Percentiles rank a stretch among this genome's conserved stretches.
Conservation (phyloP, 2,329 filamentous ascomycete species). For the Penicillium sp. region DNA sequence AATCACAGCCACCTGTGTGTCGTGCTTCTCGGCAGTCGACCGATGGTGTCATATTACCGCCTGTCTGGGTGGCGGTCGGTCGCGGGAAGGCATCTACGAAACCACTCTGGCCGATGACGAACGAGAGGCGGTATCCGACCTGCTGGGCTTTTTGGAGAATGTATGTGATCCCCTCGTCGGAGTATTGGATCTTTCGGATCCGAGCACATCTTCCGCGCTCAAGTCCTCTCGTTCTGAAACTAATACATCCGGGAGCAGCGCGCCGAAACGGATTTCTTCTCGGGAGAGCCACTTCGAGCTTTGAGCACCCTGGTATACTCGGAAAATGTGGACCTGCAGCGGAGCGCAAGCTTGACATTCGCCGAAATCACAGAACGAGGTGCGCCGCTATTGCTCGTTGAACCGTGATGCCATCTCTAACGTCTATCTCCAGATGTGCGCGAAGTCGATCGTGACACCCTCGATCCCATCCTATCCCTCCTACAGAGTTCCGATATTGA, state of each 20-base stretch:
- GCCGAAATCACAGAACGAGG: conserved; percentile 98
- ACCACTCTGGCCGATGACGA: conserved; percentile 90
- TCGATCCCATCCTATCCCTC: conserved; percentile 91
- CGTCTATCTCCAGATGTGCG: conserved; percentile 68
- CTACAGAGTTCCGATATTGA: conserved; percentile 94
- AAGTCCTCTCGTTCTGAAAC: background rate
- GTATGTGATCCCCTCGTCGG: conserved; percentile 49
- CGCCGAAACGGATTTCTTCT: conserved; percentile 96
- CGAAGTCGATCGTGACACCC: conserved; percentile 88
- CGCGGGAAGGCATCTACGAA: conserved; percentile 76
- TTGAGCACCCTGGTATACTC: conserved; percentile 96
- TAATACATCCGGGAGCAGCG: conserved; percentile 53
- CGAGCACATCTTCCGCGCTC: conserved; percentile 25
- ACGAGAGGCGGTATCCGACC: conserved; percentile 90
- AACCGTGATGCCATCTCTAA: conserved; percentile 15
- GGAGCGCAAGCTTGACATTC: conserved; percentile 96
- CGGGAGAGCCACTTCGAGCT: conserved; percentile 86
- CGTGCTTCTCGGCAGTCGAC: conserved; percentile 40
- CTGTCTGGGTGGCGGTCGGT: conserved; percentile 55
- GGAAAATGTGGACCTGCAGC: conserved; percentile 95
- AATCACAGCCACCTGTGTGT: conserved; percentile 38
- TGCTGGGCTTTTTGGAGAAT: conserved; percentile 93
- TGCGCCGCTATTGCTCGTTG: conserved; percentile 37
- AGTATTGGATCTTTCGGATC: conserved; percentile 1
- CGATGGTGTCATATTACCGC: conserved; percentile 43